Evolutionary conservation across 1,284 basidiomycete genomes (phyloP), one percentile per base, ranked within the genome.

Genomic region (Malassezia pachydermatis): DNA sequence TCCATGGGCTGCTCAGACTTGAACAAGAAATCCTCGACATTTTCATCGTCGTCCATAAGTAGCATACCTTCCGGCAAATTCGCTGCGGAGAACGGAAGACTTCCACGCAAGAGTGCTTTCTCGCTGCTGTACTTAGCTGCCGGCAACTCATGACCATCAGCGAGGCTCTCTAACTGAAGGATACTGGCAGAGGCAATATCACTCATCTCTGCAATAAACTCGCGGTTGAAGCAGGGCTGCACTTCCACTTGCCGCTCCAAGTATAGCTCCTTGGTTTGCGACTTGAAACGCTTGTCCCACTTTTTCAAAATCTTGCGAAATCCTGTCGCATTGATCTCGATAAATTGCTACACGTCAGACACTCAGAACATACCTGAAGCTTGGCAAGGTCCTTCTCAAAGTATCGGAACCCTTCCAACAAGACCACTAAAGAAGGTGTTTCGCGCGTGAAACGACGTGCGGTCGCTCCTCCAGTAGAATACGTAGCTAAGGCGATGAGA

Each of bases 231-330:
- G 81, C 52, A 68, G 22, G 58, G 94, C 69, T 98, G 94, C 11
- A 96, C 87, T 61, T 99, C 94, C 10, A 99, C 92, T 73, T 98
- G 94, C 28, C 94, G 82, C 43, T 88, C 82, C 28, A 99, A 80
- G 73, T 98, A 98, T 10, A 98, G 78, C 72, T 99, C 94, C 73
- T 94, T 96, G 14, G 86, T 96, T 28, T 84, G 84, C 13, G 84
- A 89, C 58, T 85, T 96, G 32, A 86, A 89, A 48, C 87, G 81
- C 75, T 98, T 99, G 75, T 98, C 94, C 81, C 89, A 99, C 72
- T 99, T 99, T 69, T 99, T 98, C 57, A 96, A 75, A 46, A 99
- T 98, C 74, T 98, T 98, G 43, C 92, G 81, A 73, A 98, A 98
- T 2, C 90, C 94, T 3, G 84, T 90, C 1, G 87, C 94, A 72